Evolutionary conservation across 2,329 filamentous ascomycete genomes (phyloP), one percentile per base, ranked within the genome.

Genomic region (Waltergamsia citrina): DNA sequence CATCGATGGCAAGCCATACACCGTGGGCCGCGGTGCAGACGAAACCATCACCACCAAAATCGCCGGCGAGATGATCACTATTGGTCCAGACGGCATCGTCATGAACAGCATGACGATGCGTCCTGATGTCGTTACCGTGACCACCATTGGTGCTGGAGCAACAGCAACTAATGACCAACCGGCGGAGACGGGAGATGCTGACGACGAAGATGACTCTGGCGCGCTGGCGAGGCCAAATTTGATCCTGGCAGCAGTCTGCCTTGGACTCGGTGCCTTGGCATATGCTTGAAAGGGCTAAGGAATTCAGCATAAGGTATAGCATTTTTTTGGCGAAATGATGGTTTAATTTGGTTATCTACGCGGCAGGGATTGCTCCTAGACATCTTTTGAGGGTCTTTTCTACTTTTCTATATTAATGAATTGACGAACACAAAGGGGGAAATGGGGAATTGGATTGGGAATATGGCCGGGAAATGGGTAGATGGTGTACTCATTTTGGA

Each of bases 1-100:
- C 19, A 55, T 80, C 32, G 54, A 59, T 23, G 65, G 64, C 22
- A 53, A 53, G 3, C 72, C 65, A 0, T 74, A 71, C 43, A 69
- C 63, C 2, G 51, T 77, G 32, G 70, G 69, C 0, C 57, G 65
- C 1, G 59, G 56, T 9, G 54, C 57, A 3, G 49, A 48, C n/a
- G n/a, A n/a, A n/a, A 47, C 48, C 9, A 63, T 53, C 1, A 73
- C 63, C 0, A 66, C 63, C 1, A 54, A 65, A 1, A 52, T 72
- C 4, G 65, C 59, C 6, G 65, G 66, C 2, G 58, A 74, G 47
- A 69, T 60, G 0, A 52, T 78, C 19, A 70, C 62, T 0, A 62
- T 74, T 27, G 68, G 62, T 1, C 61, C 71, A 1, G 48, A 47
- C 3, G 73, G 71, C n/a, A 53, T 76, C 6, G 53, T 64, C 9